These are phyloP conservation scores for Mycena pura DNA, from an alignment of 768 basidiomycete genomes.

Conservation along the genomic window DNA sequence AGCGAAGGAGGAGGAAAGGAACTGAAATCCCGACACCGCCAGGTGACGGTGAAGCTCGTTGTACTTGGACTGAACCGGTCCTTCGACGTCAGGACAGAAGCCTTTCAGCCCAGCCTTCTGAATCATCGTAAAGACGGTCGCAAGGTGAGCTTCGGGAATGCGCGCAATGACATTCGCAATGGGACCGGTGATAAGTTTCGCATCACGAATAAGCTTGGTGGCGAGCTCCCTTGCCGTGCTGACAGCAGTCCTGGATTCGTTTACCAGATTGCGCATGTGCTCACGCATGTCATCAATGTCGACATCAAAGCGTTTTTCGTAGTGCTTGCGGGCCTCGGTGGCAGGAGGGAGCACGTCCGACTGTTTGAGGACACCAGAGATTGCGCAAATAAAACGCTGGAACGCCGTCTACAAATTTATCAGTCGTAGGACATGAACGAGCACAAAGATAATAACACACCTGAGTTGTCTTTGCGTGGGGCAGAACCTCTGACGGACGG, in stretches of 20 bases:
- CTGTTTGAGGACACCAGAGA: not conserved
- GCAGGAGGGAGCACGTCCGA: not conserved
- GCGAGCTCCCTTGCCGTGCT: not conserved
- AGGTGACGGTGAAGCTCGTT: not conserved
- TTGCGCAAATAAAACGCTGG: not conserved
- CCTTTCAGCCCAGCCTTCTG: not conserved
- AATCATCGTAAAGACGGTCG: not conserved
- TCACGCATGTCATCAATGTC: not conserved
- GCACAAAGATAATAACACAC: not conserved
- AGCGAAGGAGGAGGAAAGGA: not conserved
- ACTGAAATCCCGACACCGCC: not conserved
- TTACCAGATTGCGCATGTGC: not conserved
- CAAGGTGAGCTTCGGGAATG: no score
- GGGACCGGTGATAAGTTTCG: not conserved
- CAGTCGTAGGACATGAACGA: not conserved
- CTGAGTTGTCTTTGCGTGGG: not conserved
- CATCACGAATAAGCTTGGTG: not conserved
- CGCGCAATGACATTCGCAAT: not conserved
- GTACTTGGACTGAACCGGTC: not conserved
- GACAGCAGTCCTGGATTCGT: not conserved
- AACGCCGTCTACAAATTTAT: not conserved
- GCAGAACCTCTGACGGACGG: not conserved
- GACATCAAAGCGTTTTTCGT: not conserved
- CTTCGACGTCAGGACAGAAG: constrained; percentile 1
- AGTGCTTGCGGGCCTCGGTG: not conserved